Conservation (phyloP, 306 rosid species). For the Prunus mira region DNA sequence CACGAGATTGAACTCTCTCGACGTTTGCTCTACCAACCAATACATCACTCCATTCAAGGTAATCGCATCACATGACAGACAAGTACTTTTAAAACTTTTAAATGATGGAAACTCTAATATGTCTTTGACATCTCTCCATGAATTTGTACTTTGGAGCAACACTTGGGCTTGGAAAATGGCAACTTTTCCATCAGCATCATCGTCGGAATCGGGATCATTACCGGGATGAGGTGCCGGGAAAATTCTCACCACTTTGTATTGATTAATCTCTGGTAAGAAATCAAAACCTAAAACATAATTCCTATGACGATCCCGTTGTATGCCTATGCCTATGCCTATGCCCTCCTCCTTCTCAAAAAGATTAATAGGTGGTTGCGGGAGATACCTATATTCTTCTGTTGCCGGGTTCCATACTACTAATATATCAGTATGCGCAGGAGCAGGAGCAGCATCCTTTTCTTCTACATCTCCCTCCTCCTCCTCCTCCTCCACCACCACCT, state of each 20-base stretch:
- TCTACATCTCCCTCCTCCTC: too few species aligned
- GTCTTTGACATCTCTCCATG: constrained; percentile 1
- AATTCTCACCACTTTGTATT: not conserved
- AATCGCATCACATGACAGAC: not conserved
- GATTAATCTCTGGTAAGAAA: not conserved
- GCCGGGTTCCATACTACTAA: constrained; percentile 2
- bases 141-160: constrained; percentile 5
- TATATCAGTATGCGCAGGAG: too few species aligned
- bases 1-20: not conserved
- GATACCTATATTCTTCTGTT: not conserved
- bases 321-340: too few species aligned
- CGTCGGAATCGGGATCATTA: not conserved
- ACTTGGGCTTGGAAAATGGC: not conserved
- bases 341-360: not conserved
- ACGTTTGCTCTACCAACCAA: not conserved
- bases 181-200: not conserved
- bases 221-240: not conserved
- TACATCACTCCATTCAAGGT: not conserved
- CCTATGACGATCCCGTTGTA: too few species aligned
- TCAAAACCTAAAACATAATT: not conserved
- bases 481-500: too few species aligned
- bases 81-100: not conserved
- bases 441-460: too few species aligned
- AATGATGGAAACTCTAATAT: not conserved
- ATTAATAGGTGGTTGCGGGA: not conserved